A percentile compares a stretch with the other conserved stretches of the same genome.
Evolutionary conservation across 2,329 filamentous ascomycete species (phyloP).

Genomic region (Sporothrix pseudoabietina): DNA sequence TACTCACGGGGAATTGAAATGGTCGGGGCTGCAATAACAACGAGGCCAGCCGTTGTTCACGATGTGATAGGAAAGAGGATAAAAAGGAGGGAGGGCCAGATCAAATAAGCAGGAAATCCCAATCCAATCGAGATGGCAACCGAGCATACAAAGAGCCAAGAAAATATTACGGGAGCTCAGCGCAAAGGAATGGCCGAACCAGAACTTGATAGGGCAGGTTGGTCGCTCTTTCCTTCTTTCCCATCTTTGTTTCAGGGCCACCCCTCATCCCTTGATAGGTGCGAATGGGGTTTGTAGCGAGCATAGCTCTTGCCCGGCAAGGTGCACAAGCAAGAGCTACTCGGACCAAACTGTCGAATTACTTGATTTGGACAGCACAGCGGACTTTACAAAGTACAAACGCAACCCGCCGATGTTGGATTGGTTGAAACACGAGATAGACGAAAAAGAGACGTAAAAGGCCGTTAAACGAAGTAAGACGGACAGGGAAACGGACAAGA

Average conservation of each 20-base stretch:
- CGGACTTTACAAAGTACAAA: conserved; percentile 4
- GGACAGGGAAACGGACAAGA: neutral
- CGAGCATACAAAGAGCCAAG: neutral
- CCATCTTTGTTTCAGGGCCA: conserved; percentile 17
- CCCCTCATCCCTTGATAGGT: neutral
- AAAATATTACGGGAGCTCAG: conserved; percentile 18
- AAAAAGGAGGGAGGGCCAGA: neutral
- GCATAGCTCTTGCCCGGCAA: conserved; percentile 2
- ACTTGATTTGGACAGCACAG: conserved; percentile 11
- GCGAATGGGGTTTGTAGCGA: neutral
- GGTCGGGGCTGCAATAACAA: neutral
- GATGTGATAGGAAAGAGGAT: neutral
- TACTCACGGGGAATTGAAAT: neutral
- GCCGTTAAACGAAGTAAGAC: neutral
- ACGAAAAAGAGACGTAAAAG: neutral
- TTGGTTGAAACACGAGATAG: neutral
- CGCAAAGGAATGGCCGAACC: conserved; percentile 11
- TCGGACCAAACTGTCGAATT: neutral
- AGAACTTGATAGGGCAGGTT: neutral
- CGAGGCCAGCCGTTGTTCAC: conserved; percentile 2
- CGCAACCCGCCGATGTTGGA: neutral
- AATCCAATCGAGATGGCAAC: conserved; percentile 12
- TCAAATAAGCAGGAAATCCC: neutral
- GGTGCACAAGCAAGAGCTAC: neutral
- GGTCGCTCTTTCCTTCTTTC: conserved; percentile 13